Conservation (phyloP, 352 stramenopile species). For the Pythium insidiosum region DNA sequence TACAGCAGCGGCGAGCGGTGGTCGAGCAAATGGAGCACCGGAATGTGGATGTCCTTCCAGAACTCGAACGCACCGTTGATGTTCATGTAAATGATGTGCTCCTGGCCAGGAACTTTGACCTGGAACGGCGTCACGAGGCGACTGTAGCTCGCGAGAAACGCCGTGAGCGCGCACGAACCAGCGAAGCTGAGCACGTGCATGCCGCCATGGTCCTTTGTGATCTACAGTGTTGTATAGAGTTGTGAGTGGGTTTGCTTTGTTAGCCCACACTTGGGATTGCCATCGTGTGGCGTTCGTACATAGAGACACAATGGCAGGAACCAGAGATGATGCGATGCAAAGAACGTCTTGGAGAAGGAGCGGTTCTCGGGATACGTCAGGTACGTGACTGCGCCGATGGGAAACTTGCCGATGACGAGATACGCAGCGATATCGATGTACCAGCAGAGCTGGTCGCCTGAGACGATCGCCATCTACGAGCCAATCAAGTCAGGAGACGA, state of each 20-base stretch:
- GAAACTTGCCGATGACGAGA: slow-evolving; percentile 74
- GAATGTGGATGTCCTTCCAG: slow-evolving; percentile 74
- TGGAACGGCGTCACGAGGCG: slow-evolving; percentile 59
- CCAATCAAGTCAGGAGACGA: not conserved
- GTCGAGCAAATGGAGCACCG: slow-evolving; percentile 66
- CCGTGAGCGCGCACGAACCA: slow-evolving; percentile 44
- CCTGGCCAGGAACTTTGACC: slow-evolving; percentile 41
- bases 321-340: slow-evolving; percentile 77
- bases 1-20: slow-evolving; percentile 59
- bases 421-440: slow-evolving; percentile 83
- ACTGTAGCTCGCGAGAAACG: slow-evolving; percentile 50
- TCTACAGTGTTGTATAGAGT: too few species aligned
- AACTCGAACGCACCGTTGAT: slow-evolving; percentile 80
- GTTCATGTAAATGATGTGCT: slow-evolving; percentile 76
- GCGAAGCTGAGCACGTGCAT: slow-evolving; percentile 71
- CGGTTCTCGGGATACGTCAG: slow-evolving; percentile 77
- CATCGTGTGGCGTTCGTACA: slow-evolving; percentile 30
- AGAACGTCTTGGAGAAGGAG: slow-evolving; percentile 76
- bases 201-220: slow-evolving; percentile 53
- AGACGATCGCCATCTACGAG: slow-evolving; percentile 83
- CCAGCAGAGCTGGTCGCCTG: slow-evolving; percentile 91
- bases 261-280: too few species aligned
- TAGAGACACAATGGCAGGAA: slow-evolving; percentile 77
- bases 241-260: too few species aligned
- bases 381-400: slow-evolving; percentile 88